These are phyloP conservation scores for Cryomyces minteri DNA, from an alignment of 495 filamentous ascomycete genomes.

Conservation along the genomic window DNA sequence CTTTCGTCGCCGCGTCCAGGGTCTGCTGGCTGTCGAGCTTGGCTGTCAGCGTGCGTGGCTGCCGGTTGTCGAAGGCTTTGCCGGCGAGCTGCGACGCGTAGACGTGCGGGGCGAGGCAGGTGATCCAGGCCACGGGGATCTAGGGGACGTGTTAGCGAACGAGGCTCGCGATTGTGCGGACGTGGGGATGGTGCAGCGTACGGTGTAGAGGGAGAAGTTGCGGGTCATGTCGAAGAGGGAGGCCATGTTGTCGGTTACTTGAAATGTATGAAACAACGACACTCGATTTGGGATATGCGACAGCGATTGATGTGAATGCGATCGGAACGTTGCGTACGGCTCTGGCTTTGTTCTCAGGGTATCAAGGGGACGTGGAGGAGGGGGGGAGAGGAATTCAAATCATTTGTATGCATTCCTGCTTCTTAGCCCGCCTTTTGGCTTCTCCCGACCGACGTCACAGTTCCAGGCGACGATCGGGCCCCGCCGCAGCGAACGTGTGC, in stretches of 20 bases:
- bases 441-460: too few relatives aligned
- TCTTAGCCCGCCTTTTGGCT: too few relatives aligned
- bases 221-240: constrained; percentile 21
- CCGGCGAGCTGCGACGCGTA: constrained; percentile 22
- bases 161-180: not conserved
- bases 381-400: too few relatives aligned
- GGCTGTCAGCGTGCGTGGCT: constrained; percentile 20
- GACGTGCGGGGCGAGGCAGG: constrained; percentile 19
- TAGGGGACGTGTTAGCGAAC: constrained; percentile 21
- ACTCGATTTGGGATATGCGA: too few relatives aligned
- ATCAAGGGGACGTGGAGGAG: too few relatives aligned
- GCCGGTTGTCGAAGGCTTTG: constrained; percentile 21
- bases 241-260: constrained; percentile 16
- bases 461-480: too few relatives aligned
- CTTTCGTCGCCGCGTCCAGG: constrained; percentile 19
- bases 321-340: too few relatives aligned
- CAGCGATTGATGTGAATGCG: too few relatives aligned
- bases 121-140: constrained; percentile 18
- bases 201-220: constrained; percentile 29
- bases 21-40: constrained; percentile 20
- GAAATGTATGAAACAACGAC: too few relatives aligned
- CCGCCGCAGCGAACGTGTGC: too few relatives aligned
- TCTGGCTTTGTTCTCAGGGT: too few relatives aligned
- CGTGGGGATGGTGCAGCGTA: constrained; percentile 8
- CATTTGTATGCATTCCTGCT: too few relatives aligned